Percentiles rank a stretch among this genome's conserved stretches.
Conservation (phyloP, 2,329 filamentous ascomycete genomes). For the Dothistroma septosporum region DNA sequence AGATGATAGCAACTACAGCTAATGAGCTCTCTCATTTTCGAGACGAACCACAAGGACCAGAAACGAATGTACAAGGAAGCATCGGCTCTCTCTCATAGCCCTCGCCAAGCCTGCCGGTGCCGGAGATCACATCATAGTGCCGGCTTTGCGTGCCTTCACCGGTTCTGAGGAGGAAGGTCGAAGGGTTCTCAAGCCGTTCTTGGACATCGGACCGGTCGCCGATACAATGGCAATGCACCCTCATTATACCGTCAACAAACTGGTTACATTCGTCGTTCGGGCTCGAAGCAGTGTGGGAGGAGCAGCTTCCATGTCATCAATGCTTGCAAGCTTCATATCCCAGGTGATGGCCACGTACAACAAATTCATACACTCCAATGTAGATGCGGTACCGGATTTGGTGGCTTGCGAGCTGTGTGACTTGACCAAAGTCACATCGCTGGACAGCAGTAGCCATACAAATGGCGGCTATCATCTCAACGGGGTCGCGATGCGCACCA, state of each 20-base stretch:
- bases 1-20: conserved; percentile 16
- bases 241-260: conserved; percentile 25
- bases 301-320: conserved; percentile 24
- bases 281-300: conserved; percentile 29
- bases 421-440: conserved; percentile 20
- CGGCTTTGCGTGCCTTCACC: conserved; percentile 18
- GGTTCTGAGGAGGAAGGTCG: conserved; percentile 22
- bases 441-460: conserved; percentile 26
- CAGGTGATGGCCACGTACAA: conserved; percentile 22
- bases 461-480: conserved; percentile 30
- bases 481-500: conserved; percentile 30
- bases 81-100: conserved; percentile 18
- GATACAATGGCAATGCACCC: conserved; percentile 23
- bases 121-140: conserved; percentile 23
- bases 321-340: conserved; percentile 24
- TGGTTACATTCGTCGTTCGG: conserved; percentile 20
- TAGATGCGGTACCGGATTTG: conserved; percentile 21
- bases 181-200: conserved; percentile 22
- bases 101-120: conserved; percentile 25
- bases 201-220: conserved; percentile 23
- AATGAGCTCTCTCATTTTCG: conserved; percentile 25
- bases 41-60: conserved; percentile 11
- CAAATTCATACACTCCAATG: conserved; percentile 15
- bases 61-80: conserved; percentile 19
- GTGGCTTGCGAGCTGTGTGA: conserved; percentile 30